These are phyloP conservation scores for Delitschia confertaspora DNA, from an alignment of 495 filamentous ascomycete species.

Conservation along the genomic window DNA sequence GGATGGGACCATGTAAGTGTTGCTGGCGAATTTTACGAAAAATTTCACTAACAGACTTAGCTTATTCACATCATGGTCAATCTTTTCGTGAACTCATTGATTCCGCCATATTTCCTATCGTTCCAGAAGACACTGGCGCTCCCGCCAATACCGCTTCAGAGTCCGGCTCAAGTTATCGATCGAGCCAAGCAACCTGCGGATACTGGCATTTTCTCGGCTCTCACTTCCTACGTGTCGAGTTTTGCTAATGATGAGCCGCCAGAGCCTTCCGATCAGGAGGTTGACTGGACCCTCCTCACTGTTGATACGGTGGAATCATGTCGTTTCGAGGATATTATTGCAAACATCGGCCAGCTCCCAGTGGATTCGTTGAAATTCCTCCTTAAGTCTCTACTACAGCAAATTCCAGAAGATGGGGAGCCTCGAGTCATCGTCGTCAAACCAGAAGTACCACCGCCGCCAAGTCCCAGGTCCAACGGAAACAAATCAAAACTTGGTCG, in stretches of 20 bases:
- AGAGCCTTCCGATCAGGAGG: constrained; percentile 92
- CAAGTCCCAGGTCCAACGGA: constrained; percentile 47
- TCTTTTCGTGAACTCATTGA: constrained; percentile 89
- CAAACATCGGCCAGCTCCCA: constrained; percentile 72
- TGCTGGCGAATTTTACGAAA: background rate
- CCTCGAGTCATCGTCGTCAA: constrained; percentile 82
- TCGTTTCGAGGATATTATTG: constrained; percentile 70
- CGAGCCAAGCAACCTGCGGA: constrained; percentile 68
- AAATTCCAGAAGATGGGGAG: constrained; percentile 76
- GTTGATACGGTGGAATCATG: constrained; percentile 92
- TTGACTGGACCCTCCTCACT: constrained; percentile 89
- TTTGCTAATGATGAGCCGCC: constrained; percentile 97
- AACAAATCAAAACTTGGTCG: constrained; percentile 43
- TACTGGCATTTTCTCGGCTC: constrained; percentile 78
- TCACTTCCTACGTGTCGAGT: constrained; percentile 94
- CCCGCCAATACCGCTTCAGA: constrained; percentile 78
- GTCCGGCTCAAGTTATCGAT: constrained; percentile 88
- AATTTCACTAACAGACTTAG: constrained; percentile 39
- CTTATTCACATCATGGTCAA: constrained; percentile 88
- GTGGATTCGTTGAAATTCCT: constrained; percentile 55
- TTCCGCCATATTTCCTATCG: constrained; percentile 72
- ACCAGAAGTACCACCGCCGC: constrained; percentile 54
- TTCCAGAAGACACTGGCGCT: constrained; percentile 63
- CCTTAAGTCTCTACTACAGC: constrained; percentile 63
- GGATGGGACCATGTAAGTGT: constrained; percentile 78